These are phyloP conservation scores for Pythium brassicae DNA, from an alignment of 352 stramenopile genomes.

Conservation along the genomic window DNA sequence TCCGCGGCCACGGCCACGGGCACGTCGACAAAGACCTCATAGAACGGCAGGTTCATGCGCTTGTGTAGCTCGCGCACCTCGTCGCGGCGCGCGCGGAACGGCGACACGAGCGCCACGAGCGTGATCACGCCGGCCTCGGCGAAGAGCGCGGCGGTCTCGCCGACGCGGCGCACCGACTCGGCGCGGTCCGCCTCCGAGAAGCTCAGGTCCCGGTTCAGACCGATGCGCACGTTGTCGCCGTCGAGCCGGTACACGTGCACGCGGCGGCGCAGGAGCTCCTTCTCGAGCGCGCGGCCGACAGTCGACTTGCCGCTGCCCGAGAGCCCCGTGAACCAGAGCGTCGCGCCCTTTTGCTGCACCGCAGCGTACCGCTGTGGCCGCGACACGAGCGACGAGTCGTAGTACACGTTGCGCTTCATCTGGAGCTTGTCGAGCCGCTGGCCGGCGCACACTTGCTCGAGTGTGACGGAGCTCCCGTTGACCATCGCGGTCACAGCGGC, in stretches of 20 bases:
- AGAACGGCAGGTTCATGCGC: constrained; percentile 96
- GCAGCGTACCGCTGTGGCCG: constrained; percentile 63
- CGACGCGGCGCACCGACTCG: constrained; percentile 95
- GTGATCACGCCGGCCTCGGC: constrained; percentile 96
- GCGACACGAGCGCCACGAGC: constrained; percentile 96
- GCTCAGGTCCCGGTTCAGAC: constrained; percentile 95
- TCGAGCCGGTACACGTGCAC: constrained; percentile 98
- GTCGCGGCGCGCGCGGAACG: constrained; percentile 93
- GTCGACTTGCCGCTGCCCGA: constrained; percentile 98
- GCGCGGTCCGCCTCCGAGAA: constrained; percentile 95
- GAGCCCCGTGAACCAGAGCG: constrained; percentile 98
- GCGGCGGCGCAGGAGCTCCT: constrained; percentile 90
- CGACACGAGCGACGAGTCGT: constrained; percentile 71
- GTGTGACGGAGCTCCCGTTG: constrained; percentile 14
- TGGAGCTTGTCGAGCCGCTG: constrained; percentile 65
- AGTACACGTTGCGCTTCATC: constrained; percentile 79
- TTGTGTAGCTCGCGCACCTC: constrained; percentile 89
- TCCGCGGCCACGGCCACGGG: constrained; percentile 94
- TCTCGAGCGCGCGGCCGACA: constrained; percentile 95
- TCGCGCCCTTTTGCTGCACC: constrained; percentile 94
- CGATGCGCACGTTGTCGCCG: constrained; percentile 98
- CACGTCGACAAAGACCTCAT: constrained; percentile 98
- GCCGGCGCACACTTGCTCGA: constrained; percentile 41
- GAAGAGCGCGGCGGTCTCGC: constrained; percentile 96
- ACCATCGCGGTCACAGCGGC: constrained; percentile 4